These are phyloP conservation scores for Clavulina sp. DNA, from an alignment of 768 basidiomycete species.

Conservation along the genomic window DNA sequence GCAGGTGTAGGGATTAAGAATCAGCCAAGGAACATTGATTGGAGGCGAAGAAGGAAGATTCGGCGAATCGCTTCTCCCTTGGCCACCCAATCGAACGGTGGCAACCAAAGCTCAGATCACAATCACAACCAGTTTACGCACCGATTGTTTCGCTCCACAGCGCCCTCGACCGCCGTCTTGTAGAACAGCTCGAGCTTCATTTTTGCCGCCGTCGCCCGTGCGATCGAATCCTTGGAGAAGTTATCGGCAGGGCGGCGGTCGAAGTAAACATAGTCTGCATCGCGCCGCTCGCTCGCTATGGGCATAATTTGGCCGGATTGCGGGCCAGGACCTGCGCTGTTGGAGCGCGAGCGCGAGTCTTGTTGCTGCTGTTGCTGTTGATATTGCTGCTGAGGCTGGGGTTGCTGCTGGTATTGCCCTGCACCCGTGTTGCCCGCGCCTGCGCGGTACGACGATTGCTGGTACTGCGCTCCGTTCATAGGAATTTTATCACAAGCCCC, in stretches of 20 bases:
- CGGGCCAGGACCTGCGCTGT: too few species aligned
- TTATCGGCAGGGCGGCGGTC: constrained; percentile 56
- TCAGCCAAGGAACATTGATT: not conserved
- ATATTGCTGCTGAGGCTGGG: not conserved
- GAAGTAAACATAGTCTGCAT: constrained; percentile 80
- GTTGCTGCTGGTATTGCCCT: not conserved
- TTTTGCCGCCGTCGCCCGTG: constrained; percentile 79
- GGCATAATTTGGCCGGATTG: too few species aligned
- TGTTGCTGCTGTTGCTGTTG: too few species aligned
- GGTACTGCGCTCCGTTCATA: too few species aligned
- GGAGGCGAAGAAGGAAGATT: too few species aligned
- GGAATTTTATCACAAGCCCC: too few species aligned
- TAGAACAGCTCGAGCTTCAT: constrained; percentile 94
- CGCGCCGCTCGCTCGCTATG: constrained; percentile 5
- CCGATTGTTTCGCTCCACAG: constrained; percentile 87
- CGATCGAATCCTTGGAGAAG: constrained; percentile 65
- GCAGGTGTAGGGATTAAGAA: too few species aligned
- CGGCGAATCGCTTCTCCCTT: too few species aligned
- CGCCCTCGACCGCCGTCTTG: constrained; percentile 89
- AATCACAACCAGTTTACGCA: constrained; percentile 22
- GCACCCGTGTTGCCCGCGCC: not conserved
- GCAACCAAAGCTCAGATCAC: too few species aligned
- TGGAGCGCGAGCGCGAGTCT: too few species aligned
- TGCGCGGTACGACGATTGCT: not conserved
- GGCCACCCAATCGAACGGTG: too few species aligned